phyloP scores from a whole-genome alignment of 2,329 filamentous ascomycete genomes.

The Hypoxylon sp. region DNA sequence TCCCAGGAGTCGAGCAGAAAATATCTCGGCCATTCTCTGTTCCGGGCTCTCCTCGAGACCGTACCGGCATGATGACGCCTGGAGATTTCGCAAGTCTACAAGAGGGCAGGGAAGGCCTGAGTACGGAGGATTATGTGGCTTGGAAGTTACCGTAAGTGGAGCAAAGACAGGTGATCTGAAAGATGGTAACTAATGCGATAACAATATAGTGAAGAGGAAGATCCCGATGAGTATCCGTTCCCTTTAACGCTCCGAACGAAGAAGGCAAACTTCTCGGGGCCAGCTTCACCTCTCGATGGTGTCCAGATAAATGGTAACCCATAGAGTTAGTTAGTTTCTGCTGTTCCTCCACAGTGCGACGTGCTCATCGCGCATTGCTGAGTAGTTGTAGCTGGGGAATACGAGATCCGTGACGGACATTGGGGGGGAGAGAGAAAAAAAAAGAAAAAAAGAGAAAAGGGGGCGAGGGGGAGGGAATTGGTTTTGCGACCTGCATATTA shows the following conservation, averaged over 20 bases:
- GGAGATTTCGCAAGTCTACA: conserved; percentile 97
- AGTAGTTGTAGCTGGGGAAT: not conserved
- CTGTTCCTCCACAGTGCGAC: not conserved
- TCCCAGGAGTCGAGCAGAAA: conserved; percentile 93
- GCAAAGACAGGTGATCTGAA: not conserved
- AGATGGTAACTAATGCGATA: conserved; percentile 22
- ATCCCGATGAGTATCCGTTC: conserved; percentile 79
- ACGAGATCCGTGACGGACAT: conserved; percentile 4
- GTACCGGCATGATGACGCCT: conserved; percentile 98
- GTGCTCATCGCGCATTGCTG: not conserved
- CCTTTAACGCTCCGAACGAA: conserved; percentile 71
- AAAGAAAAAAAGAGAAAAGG: no score
- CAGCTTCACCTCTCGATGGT: conserved; percentile 60
- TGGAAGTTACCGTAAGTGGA: conserved; percentile 96
- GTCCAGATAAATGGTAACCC: conserved; percentile 61
- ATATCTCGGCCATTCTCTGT: conserved; percentile 94
- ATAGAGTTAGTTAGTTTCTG: conserved; percentile 10
- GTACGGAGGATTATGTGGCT: conserved; percentile 96
- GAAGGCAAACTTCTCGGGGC: conserved; percentile 56
- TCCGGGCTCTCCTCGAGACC: conserved; percentile 90
- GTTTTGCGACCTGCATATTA: conserved; percentile 19
- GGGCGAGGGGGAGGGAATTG: no score
- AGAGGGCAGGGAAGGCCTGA: conserved; percentile 92
- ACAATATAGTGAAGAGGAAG: conserved; percentile 85
- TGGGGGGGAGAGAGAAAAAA: no score